Percentiles rank a stretch among this genome's conserved stretches.
phyloP scores from a whole-genome alignment of 495 filamentous ascomycete genomes.

The Neurospora sp. region DNA sequence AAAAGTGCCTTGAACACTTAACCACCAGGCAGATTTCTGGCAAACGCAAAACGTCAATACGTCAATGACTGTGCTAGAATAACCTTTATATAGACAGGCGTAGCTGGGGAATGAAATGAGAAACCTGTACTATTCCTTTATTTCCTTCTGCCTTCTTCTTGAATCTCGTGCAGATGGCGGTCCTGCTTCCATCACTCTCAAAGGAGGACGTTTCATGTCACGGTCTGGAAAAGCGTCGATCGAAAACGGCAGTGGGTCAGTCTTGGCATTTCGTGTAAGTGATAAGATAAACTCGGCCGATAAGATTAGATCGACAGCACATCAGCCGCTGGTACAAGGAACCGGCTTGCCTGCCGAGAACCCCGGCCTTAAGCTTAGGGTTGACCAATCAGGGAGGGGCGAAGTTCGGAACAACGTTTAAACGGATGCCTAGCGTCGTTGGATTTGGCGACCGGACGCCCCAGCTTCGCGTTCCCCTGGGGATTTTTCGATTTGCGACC shows the following conservation, averaged over 20 bases:
- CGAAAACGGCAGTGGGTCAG: background rate
- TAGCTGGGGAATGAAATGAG: background rate
- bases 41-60: background rate
- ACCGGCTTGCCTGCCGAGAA: background rate
- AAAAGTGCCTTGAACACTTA: background rate
- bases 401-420: constrained; percentile 9
- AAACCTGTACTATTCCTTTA: background rate
- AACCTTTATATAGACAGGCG: background rate
- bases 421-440: constrained; percentile 20
- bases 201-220: background rate
- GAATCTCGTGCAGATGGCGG: background rate
- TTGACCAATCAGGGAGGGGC: background rate
- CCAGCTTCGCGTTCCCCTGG: constrained; percentile 16
- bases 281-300: constrained; percentile 3
- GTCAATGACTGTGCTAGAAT: background rate
- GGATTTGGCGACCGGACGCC: constrained; percentile 20
- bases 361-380: background rate
- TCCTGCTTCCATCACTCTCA: background rate
- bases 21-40: too few relatives aligned
- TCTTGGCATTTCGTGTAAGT: constrained; percentile 1
- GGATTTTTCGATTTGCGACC: constrained; percentile 17
- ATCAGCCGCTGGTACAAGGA: background rate
- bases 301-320: constrained; percentile 4
- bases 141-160: background rate
- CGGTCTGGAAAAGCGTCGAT: background rate